phyloP scores from a whole-genome alignment of 257 asterid genomes.

The Salvia splendens region DNA sequence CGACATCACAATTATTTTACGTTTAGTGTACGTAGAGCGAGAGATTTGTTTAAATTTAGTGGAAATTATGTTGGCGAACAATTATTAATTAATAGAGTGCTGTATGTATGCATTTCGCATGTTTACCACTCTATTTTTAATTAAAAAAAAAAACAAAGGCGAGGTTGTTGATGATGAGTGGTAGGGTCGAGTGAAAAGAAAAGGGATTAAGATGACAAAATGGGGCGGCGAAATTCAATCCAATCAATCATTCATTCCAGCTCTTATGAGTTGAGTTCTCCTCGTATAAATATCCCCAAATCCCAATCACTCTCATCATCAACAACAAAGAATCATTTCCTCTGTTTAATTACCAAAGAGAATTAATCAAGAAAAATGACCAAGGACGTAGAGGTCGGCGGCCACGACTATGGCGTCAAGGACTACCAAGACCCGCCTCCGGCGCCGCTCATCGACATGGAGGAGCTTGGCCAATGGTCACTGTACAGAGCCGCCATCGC shows the following conservation, averaged over 20 bases:
- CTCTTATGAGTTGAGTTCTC: background rate
- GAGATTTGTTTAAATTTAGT: too few relatives aligned
- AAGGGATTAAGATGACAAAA: slow-evolving; percentile 3
- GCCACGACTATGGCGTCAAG: slow-evolving; percentile 46
- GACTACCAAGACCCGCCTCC: slow-evolving; percentile 83
- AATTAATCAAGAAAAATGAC: slow-evolving; percentile 34
- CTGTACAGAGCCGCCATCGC: slow-evolving; percentile 72
- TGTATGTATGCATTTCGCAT: too few relatives aligned
- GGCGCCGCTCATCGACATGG: slow-evolving; percentile 54
- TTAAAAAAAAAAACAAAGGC: too few relatives aligned
- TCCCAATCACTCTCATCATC: background rate
- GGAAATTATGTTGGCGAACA: too few relatives aligned
- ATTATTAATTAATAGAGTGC: too few relatives aligned
- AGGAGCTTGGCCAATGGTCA: slow-evolving; percentile 66
- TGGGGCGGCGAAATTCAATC: slow-evolving; percentile 44
- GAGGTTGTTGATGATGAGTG: background rate
- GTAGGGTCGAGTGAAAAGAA: slow-evolving; percentile 28
- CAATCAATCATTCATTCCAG: slow-evolving; percentile 12
- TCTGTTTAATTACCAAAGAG: too few relatives aligned
- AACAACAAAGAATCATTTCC: background rate
- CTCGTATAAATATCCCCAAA: too few relatives aligned
- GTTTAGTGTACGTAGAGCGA: too few relatives aligned
- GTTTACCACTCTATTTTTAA: too few relatives aligned
- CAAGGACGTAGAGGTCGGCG: slow-evolving; percentile 54
- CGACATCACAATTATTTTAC: background rate